Conservation (phyloP, 164 flowering plant genomes). For the Magnolia sinica region DNA sequence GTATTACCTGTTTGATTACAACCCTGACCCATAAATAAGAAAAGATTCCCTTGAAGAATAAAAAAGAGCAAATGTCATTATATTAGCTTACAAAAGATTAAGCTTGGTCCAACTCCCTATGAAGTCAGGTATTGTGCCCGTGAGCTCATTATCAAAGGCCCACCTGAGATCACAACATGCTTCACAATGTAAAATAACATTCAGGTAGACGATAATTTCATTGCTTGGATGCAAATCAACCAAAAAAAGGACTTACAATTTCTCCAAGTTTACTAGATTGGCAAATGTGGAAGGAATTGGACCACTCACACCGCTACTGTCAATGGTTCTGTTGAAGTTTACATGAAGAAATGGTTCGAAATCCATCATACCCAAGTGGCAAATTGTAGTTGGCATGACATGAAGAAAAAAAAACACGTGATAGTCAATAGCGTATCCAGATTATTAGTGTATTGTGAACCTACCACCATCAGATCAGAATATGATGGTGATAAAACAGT, state of each 20-base stretch:
- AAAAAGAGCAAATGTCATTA: neutral
- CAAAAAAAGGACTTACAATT: constrained; percentile 22
- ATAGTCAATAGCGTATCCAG: too few relatives aligned
- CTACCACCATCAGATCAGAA: too few relatives aligned
- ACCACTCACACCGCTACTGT: constrained; percentile 40
- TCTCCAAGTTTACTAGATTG: constrained; percentile 17
- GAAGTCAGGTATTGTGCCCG: constrained; percentile 53
- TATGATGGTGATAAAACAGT: too few relatives aligned
- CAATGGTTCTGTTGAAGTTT: constrained; percentile 22
- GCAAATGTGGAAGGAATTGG: constrained; percentile 37
- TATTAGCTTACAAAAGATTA: constrained; percentile 26
- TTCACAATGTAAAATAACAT: neutral
- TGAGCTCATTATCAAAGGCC: constrained; percentile 56
- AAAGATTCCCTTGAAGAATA: neutral
- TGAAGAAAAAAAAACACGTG: too few relatives aligned
- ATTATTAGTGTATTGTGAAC: too few relatives aligned
- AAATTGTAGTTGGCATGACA: too few relatives aligned
- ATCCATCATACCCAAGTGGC: too few relatives aligned
- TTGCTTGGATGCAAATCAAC: neutral
- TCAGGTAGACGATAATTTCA: neutral
- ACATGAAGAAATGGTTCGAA: neutral
- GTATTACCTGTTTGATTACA: too few relatives aligned
- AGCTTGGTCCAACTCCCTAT: constrained; percentile 62
- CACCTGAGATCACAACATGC: constrained; percentile 35
- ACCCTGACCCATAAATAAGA: neutral